These are phyloP conservation scores for Cardamine chenopodiifolia DNA, from an alignment of 345 rosid species.

Conservation along the genomic window DNA sequence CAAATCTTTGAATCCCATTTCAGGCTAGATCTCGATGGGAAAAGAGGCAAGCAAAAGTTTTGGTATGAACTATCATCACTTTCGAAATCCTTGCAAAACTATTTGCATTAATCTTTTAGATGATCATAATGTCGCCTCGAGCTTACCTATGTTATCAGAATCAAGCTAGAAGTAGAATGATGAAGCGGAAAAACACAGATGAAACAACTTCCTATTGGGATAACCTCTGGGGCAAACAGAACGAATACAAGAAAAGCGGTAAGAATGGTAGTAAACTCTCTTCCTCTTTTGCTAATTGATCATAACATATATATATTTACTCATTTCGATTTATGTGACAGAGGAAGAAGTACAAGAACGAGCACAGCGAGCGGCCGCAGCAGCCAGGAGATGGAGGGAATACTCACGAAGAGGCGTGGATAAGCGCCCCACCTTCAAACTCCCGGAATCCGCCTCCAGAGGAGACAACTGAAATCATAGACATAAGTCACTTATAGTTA, in stretches of 20 bases:
- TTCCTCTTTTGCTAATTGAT: slow-evolving; percentile 13
- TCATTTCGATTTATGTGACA: slow-evolving; percentile 38
- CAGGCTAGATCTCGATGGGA: slow-evolving; percentile 96
- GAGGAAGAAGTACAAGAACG: slow-evolving; percentile 85
- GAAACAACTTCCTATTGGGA: slow-evolving; percentile 67
- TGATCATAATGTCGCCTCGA: neutral
- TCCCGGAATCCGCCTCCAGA: slow-evolving; percentile 63
- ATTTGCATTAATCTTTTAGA: neutral
- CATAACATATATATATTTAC: neutral
- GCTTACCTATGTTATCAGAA: slow-evolving; percentile 47
- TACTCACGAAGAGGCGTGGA: slow-evolving; percentile 86
- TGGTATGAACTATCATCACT: slow-evolving; percentile 56
- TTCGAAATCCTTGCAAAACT: neutral
- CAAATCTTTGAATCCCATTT: slow-evolving; percentile 22
- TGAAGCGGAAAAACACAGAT: slow-evolving; percentile 55
- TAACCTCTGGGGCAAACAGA: slow-evolving; percentile 65
- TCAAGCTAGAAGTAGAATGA: slow-evolving; percentile 78
- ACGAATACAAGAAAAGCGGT: slow-evolving; percentile 68
- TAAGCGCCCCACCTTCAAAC: slow-evolving; percentile 76
- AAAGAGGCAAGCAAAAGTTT: slow-evolving; percentile 86
- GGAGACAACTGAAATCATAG: slow-evolving; percentile 44
- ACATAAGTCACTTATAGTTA: slow-evolving; percentile 19
- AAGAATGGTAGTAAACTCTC: slow-evolving; percentile 15
- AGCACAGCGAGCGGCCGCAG: slow-evolving; percentile 77
- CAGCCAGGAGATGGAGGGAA: slow-evolving; percentile 93